Base-by-base conservation (phyloP, 345 rosid genomes). In the Streptanthus diversifolius region DNA sequence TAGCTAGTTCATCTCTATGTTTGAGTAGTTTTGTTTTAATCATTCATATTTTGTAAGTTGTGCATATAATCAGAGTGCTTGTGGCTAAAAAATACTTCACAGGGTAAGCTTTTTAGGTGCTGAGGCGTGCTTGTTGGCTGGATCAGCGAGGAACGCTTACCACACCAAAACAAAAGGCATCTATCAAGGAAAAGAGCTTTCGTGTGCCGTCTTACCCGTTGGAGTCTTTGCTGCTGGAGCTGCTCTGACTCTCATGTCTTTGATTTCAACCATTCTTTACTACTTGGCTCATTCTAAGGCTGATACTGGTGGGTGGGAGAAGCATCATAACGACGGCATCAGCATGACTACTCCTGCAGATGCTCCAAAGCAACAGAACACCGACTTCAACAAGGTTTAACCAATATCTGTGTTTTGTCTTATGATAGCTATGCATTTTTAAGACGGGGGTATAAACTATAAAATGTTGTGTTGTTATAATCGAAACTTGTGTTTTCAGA, bases 161-260 rank as follows among this genome's bases (percentile, higher is more conserved):
- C 98, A 93, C 78, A 91, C 98, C 21, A 93, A 85, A 77, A 87
- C 78, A 68, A n/a, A 92, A 55, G 90, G 82, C 51, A 11, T 62
- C n/a, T 87, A 85, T 79, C 63, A 68, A 9, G 86, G 47, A 13
- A 43, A 76, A 13, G 43, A 85, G 24, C 48, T 86, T 30, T 86
- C 98, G 0, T 93, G 97, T 47, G 87, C 92, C 7, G 89, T 92
- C 19, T 92, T 93, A 14, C 91, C 97, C 19, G 91, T 87, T 69
- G 98, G 98, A 0, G 95, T 93, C 7, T 93, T 93, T 72, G 98
- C 97, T 19, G 95, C 97, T 11, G 96, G 84, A 56, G 98, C 97
- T 48, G 98, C 97, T 73, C 73, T 93, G 49, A 86, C 96, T 22
- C 80, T 91, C 68, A 5, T 93, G 81, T 91, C 97, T 5, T 75